Conservation (phyloP, 139 green algal genomes). For the Chlorella vulgaris region DNA sequence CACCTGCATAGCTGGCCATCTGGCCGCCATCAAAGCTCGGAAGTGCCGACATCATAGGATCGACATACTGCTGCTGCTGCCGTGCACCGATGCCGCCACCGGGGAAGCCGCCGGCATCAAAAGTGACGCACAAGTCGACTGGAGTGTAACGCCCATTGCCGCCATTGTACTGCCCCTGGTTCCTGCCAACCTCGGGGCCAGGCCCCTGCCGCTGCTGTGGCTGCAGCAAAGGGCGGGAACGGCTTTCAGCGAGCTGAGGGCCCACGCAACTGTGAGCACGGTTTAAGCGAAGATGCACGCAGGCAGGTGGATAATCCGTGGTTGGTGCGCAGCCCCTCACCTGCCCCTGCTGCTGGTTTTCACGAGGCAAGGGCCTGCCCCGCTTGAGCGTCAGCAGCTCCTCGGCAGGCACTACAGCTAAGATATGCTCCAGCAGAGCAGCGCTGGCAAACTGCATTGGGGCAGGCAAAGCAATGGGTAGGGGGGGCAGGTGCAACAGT, state of each 20-base stretch:
- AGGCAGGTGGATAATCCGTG: too few relatives aligned
- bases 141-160: too few relatives aligned
- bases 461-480: neutral
- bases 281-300: neutral
- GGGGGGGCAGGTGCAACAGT: neutral
- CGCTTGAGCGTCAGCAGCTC: constrained; percentile 55
- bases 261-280: too few relatives aligned
- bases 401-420: constrained; percentile 43
- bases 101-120: too few relatives aligned
- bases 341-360: constrained; percentile 24
- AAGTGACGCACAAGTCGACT: too few relatives aligned
- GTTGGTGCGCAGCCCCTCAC: too few relatives aligned
- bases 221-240: neutral
- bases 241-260: neutral
- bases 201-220: neutral
- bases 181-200: constrained; percentile 1
- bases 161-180: neutral
- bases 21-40: too few relatives aligned
- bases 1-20: neutral
- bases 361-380: neutral
- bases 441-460: constrained; percentile 56
- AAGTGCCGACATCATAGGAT: too few relatives aligned
- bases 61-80: neutral
- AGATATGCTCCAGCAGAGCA: constrained; percentile 55
- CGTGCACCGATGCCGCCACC: too few relatives aligned